Evolutionary conservation across 1,284 basidiomycete genomes (phyloP), one percentile per base, ranked within the genome.

Genomic region (Naganishia liquefaciens): DNA sequence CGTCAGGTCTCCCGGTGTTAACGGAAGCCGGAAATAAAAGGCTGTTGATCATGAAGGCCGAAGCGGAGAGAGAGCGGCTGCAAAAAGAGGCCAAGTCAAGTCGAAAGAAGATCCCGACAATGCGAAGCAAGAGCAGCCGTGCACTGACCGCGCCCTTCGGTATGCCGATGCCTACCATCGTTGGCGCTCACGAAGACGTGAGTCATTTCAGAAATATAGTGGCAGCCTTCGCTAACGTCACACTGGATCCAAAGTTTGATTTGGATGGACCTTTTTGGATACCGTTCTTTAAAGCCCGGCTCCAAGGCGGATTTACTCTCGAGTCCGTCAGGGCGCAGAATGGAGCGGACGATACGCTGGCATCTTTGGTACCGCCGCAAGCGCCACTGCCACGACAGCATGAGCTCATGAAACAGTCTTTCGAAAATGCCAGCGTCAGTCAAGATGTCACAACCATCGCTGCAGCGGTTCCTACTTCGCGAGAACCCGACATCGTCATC

Each of bases 21-120:
- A 28, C 54, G 6, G 62, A 67, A 64, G 62, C 66, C 21, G 62
- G 62, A 17, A 63, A 67, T 5, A 67, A 61, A 44, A 43, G 66
- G 17, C 33, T 64, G 44, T 23, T 39, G 23, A 49, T 52, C 17
- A 46, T 67, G 49, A 30, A 58, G 39, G 54, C 42, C 11, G 55
- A 54, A 39, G 66, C 53, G 19, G 50, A 47, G 19, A 52, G 43
- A 25, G 54, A 60, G 25, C 54, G 63, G 21, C 11, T 62, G n/a
- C 47, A 54, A 23, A 42, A 47, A 5, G 21, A 57, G 46, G 43
- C 25, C 39, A 57, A 64, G 39, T 21, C 27, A 6, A 46, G 30
- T 30, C 37, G 40, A 21, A 40, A 13, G 5, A 15, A 10, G 37
- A 30, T 19, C 3, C 46, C 30, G 28, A 25, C 21, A 7, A 51